Evolutionary conservation across 768 basidiomycete genomes (phyloP).

Genomic region (Boletus sensibilis): DNA sequence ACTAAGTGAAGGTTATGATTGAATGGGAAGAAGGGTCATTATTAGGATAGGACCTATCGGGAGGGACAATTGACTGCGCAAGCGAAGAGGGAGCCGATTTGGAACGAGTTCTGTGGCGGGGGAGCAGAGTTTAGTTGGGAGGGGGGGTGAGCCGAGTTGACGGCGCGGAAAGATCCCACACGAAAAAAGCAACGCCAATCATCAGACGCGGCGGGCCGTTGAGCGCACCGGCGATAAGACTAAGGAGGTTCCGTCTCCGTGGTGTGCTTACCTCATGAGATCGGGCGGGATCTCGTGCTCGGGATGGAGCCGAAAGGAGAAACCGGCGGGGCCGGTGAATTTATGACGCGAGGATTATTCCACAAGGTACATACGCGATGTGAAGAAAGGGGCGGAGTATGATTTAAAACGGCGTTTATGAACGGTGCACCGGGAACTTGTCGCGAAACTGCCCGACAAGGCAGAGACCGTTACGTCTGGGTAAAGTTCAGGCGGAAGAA

Average conservation of each 20-base stretch:
- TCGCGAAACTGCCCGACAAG: neutral
- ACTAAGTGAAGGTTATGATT: conserved; percentile 1
- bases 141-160: neutral
- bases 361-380: too few species aligned
- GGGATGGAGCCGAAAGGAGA: neutral
- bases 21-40: conserved; percentile 6
- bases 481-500: neutral
- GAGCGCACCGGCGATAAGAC: conserved; percentile 23
- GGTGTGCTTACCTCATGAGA: neutral
- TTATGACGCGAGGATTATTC: too few species aligned
- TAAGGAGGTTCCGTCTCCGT: neutral
- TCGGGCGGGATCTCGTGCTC: neutral
- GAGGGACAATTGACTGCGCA: neutral
- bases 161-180: neutral
- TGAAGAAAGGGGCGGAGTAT: neutral
- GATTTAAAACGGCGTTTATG: conserved; percentile 26
- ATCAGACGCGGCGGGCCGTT: neutral
- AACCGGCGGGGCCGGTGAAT: neutral
- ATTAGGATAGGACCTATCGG: neutral
- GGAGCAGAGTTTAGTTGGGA: neutral
- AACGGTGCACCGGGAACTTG: neutral
- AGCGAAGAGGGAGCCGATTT: neutral
- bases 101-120: neutral
- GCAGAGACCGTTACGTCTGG: too few species aligned
- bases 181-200: conserved; percentile 24